Evolutionary conservation across 1,139 yeast genomes (phyloP), one percentile per base, ranked within the genome.

Genomic region (Zhuliangozyma parablackwelliae): DNA sequence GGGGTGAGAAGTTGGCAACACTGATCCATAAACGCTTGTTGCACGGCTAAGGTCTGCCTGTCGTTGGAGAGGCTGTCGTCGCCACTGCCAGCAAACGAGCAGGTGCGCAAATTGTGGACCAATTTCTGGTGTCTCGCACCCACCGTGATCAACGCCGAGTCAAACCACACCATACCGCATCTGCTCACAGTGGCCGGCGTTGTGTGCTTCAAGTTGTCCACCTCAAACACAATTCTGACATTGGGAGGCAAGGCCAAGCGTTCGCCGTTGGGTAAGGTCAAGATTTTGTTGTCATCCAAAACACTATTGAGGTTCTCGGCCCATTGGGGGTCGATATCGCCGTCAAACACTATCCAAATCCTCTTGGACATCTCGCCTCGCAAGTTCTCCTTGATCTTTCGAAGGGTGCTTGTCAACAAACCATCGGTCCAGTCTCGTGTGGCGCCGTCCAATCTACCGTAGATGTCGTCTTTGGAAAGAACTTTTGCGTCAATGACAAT

Each of bases 391-490:
- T 64, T 65, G 1, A 82, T 72, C 36, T 65, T 72, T 47, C 98
- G 66, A 32, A 92, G 53, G 6, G 84, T 71, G 10, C 76, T 58
- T 0, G 96, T 86, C 36, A 92, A 74, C 10, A 90, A 54, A 9
- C 98, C 98, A 61, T 92, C 98, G 1, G 75, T 75, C 97, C 97
- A 92, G 42, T 90, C 97, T 26, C 95, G 66, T 0, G 97, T 90
- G 0, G 87, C 72, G 1, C 73, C 56, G 50, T 90, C 95, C 27
- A 89, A 59, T 2, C 58, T 51, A 1, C 98, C 98, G 55, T 76
- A 88, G 1, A 92, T 61, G 1, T 72, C 66, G 7, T 72, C 78
- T 50, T 90, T 92, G 0, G 75, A 57, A 45, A 86, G 50, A 1
- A 84, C 85, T 51, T 88, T 89, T 3, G 96, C 82, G 53, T 89